Evolutionary conservation across 441 rosid species (phyloP).

Genomic region (Manihot esculenta): DNA sequence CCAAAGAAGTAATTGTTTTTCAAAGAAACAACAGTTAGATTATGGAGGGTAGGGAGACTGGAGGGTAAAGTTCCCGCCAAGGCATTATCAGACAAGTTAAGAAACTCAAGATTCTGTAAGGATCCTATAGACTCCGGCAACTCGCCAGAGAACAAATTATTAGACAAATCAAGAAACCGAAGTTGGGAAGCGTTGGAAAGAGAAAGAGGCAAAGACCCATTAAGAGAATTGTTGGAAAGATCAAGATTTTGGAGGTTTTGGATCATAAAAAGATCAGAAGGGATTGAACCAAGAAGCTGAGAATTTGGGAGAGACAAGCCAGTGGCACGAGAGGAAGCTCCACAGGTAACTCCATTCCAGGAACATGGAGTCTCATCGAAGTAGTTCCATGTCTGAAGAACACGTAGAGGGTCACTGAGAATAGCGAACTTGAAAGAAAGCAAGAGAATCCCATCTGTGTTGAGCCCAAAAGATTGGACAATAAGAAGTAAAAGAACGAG

Average conservation of each 20-base stretch:
- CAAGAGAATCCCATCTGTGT: constrained; percentile 70
- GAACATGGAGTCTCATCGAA: constrained; percentile 68
- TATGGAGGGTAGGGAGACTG: constrained; percentile 38
- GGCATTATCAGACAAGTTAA: constrained; percentile 74
- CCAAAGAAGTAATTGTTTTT: constrained; percentile 61
- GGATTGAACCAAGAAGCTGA: constrained; percentile 64
- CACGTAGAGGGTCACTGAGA: constrained; percentile 54
- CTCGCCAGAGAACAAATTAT: constrained; percentile 60
- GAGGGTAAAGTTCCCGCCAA: constrained; percentile 70
- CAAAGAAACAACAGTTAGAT: constrained; percentile 54
- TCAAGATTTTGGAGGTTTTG: constrained; percentile 57
- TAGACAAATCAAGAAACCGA: constrained; percentile 61
- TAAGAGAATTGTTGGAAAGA: constrained; percentile 74
- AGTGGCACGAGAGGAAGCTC: constrained; percentile 43
- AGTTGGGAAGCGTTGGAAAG: constrained; percentile 57
- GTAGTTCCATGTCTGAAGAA: constrained; percentile 55
- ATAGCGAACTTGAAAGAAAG: constrained; percentile 66
- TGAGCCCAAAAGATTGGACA: constrained; percentile 33
- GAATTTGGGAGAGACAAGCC: constrained; percentile 58
- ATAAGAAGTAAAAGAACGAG: constrained; percentile 26
- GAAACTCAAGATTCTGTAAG: constrained; percentile 52
- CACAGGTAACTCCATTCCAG: constrained; percentile 74
- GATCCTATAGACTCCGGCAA: constrained; percentile 43
- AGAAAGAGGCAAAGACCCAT: constrained; percentile 63
- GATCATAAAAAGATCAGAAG: constrained; percentile 63